Conservation (phyloP, 495 filamentous ascomycete species). For the Tetracladium setigerum region DNA sequence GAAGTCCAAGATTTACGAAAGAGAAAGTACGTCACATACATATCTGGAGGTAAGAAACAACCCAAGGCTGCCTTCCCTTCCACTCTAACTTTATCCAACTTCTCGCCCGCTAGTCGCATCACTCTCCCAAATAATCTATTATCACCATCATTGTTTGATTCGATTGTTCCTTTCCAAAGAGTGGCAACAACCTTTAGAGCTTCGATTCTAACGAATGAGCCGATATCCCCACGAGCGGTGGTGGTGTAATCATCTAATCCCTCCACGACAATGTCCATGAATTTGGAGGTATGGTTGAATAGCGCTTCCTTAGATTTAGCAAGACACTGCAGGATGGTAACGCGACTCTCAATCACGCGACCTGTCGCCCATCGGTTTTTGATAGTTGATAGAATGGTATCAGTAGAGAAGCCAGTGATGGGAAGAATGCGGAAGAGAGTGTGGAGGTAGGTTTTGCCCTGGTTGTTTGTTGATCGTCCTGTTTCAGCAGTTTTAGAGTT, state of each 20-base stretch:
- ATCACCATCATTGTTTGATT: not conserved
- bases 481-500: too few species aligned
- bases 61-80: constrained; percentile 49
- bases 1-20: not conserved
- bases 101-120: constrained; percentile 70
- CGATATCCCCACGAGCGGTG: constrained; percentile 79
- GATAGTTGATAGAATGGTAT: constrained; percentile 3
- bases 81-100: constrained; percentile 76
- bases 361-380: constrained; percentile 29
- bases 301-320: constrained; percentile 33
- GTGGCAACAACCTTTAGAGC: constrained; percentile 50
- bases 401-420: too few species aligned
- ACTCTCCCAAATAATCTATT: constrained; percentile 32
- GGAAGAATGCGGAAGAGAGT: constrained; percentile 7
- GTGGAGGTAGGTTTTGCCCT: constrained; percentile 4
- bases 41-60: constrained; percentile 20
- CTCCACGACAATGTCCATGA: constrained; percentile 34
- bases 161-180: not conserved
- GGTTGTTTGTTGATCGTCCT: not conserved
- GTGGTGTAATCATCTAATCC: constrained; percentile 84
- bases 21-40: not conserved
- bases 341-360: constrained; percentile 48
- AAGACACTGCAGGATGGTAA: constrained; percentile 53
- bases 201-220: constrained; percentile 72
- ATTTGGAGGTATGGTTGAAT: constrained; percentile 20